phyloP scores from a whole-genome alignment of 306 rosid species.

The Hippophae rhamnoides region DNA sequence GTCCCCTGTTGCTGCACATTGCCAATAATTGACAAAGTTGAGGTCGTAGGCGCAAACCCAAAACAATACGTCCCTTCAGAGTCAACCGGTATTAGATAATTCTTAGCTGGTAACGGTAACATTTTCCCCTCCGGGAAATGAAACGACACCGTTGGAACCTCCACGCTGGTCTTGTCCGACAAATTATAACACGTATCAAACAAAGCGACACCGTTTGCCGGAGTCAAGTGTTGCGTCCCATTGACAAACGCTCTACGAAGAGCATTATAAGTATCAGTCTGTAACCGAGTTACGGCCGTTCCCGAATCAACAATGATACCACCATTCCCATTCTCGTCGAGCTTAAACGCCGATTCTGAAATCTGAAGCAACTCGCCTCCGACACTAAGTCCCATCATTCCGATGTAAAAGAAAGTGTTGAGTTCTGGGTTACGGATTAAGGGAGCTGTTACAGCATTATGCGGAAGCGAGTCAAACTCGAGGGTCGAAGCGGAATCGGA shows the following conservation, averaged over 20 bases:
- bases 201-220: conserved; percentile 35
- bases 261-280: conserved; percentile 39
- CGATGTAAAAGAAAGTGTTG: conserved; percentile 61
- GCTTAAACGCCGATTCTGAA: conserved; percentile 31
- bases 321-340: conserved; percentile 43
- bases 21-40: conserved; percentile 61
- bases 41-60: conserved; percentile 67
- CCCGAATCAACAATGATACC: conserved; percentile 84
- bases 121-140: conserved; percentile 41
- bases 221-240: conserved; percentile 28
- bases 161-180: conserved; percentile 57
- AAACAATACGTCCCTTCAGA: conserved; percentile 75
- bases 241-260: conserved; percentile 53
- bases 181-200: conserved; percentile 78
- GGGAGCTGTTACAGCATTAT: conserved; percentile 55
- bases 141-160: conserved; percentile 77
- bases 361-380: conserved; percentile 48
- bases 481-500: conserved; percentile 67
- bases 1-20: conserved; percentile 91
- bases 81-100: conserved; percentile 77
- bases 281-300: conserved; percentile 82
- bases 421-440: conserved; percentile 39
- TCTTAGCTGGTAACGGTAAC: conserved; percentile 63
- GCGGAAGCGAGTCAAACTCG: conserved; percentile 51
- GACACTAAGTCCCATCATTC: conserved; percentile 53